A percentile compares a stretch with the other conserved stretches of the same genome.
These are phyloP conservation scores for Caryopteris hybrid DNA, from an alignment of 305 asterid species.

Conservation along the genomic window DNA sequence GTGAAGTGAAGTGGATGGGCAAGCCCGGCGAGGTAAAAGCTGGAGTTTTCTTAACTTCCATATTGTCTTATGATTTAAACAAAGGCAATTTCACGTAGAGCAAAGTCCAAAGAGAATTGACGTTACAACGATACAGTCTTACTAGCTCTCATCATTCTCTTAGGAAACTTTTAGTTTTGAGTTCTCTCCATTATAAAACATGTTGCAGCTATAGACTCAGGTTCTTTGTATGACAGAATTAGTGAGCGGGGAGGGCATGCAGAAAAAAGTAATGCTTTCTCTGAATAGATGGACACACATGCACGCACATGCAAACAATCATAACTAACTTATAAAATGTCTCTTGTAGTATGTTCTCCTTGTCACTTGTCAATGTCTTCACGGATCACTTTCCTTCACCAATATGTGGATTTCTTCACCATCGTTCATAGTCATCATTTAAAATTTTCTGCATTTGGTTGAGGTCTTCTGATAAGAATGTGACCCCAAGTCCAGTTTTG, in stretches of 20 bases:
- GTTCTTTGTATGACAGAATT: neutral
- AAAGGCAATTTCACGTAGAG: neutral
- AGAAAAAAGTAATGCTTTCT: neutral
- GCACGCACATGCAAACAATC: neutral
- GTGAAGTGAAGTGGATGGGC: slow-evolving; percentile 99
- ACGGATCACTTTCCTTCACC: neutral
- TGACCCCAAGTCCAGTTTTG: neutral
- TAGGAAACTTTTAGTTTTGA: no score
- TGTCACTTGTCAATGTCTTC: neutral
- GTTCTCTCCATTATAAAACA: neutral
- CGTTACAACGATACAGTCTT: no score
- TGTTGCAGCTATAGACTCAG: neutral
- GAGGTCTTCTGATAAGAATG: neutral
- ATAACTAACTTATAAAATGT: neutral
- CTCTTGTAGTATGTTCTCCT: neutral
- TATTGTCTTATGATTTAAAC: neutral
- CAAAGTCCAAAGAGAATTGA: neutral
- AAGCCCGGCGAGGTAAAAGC: slow-evolving; percentile 79
- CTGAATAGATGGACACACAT: neutral
- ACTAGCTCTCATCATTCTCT: no score
- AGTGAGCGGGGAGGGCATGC: neutral
- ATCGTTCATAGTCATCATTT: neutral
- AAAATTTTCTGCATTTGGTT: no score
- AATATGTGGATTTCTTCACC: neutral
- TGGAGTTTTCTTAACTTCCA: neutral